phyloP scores from a whole-genome alignment of 2,329 filamentous ascomycete genomes.

The Coniella vitis region DNA sequence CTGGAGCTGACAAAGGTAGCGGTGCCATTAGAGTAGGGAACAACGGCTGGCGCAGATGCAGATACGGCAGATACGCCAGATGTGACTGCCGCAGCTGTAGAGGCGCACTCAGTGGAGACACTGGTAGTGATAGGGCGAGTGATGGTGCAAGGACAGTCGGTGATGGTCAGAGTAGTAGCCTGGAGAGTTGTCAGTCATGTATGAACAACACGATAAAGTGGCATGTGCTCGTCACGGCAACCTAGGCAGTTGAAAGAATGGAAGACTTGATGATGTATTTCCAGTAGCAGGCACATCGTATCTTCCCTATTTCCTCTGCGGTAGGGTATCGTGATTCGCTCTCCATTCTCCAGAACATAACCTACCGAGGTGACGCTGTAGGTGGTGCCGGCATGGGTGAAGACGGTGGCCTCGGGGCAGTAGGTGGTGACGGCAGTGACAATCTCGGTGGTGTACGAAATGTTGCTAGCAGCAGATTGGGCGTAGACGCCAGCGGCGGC shows the following conservation, averaged over 20 bases:
- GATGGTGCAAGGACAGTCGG: slow-evolving; percentile 65
- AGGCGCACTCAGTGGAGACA: slow-evolving; percentile 53
- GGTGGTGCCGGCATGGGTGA: slow-evolving; percentile 58
- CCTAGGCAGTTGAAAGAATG: not conserved
- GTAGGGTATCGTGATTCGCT: not conserved
- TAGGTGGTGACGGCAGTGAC: slow-evolving; percentile 62
- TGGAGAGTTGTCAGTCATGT: slow-evolving; percentile 22
- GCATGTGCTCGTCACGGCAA: too few relatives aligned
- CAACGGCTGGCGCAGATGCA: slow-evolving; percentile 10
- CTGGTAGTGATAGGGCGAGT: slow-evolving; percentile 50
- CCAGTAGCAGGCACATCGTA: not conserved
- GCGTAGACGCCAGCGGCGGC: slow-evolving; percentile 41
- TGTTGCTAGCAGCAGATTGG: slow-evolving; percentile 30
- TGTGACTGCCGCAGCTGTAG: slow-evolving; percentile 50
- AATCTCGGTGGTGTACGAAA: slow-evolving; percentile 57
- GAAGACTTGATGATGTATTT: not conserved
- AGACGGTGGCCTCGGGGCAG: slow-evolving; percentile 61
- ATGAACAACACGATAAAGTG: not conserved
- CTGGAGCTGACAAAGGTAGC: slow-evolving; percentile 25
- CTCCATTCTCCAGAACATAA: not conserved
- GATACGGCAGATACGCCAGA: slow-evolving; percentile 42
- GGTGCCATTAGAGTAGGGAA: slow-evolving; percentile 33
- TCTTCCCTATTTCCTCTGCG: slow-evolving; percentile 1
- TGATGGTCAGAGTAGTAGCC: slow-evolving; percentile 64
- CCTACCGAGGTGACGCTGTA: slow-evolving; percentile 61